A percentile compares a stretch with the other conserved stretches of the same genome.
Conservation (phyloP, 2,329 filamentous ascomycete genomes). For the Magnaporthiopsis poae region DNA sequence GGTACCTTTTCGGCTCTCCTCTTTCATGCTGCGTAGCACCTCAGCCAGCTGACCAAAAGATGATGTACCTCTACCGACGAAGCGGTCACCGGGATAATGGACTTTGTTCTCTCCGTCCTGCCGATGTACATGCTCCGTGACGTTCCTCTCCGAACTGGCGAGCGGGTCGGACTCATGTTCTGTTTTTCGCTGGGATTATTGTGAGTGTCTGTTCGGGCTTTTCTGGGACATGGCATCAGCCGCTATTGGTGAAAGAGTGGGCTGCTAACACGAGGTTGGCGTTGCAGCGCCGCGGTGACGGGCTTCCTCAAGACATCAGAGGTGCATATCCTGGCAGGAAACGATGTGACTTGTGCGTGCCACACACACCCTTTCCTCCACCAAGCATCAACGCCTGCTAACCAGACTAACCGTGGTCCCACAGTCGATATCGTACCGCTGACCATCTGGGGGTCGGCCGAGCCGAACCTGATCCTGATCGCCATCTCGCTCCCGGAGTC, state of each 20-base stretch:
- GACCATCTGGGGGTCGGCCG: neutral
- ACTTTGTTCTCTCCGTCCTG: neutral
- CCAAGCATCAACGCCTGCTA: neutral
- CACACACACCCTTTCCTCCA: neutral
- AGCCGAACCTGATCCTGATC: conserved; percentile 2
- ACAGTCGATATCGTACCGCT: neutral
- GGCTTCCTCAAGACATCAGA: conserved; percentile 4
- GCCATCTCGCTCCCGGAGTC: neutral
- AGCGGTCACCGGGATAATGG: conserved; percentile 4
- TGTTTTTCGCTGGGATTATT: conserved; percentile 1
- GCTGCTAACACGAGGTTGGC: neutral
- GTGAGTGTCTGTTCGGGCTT: neutral
- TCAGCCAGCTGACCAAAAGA: neutral
- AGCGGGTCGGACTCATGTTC: conserved; percentile 1
- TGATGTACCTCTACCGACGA: neutral
- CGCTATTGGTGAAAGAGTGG: no score
- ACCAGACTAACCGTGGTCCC: neutral
- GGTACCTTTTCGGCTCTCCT: neutral
- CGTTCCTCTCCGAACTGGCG: neutral
- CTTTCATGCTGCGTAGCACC: no score
- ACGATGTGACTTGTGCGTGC: neutral
- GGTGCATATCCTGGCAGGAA: neutral
- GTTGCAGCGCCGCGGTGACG: neutral
- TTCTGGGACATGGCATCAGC: no score
- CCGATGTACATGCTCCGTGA: neutral